Conservation (phyloP, 1,139 yeast species). For the Taiozyma sp. region DNA sequence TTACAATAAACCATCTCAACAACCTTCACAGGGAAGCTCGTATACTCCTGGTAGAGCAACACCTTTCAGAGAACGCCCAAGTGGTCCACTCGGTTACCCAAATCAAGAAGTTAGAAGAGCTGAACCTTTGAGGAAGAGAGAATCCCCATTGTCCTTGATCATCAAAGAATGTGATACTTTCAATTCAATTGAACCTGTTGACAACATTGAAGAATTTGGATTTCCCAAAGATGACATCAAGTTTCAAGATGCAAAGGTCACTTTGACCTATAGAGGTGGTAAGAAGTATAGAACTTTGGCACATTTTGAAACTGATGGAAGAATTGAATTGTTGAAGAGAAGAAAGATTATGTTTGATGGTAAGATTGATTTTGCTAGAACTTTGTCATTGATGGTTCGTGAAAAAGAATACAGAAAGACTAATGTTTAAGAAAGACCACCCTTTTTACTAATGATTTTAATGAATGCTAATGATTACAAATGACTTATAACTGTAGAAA, state of each 20-base stretch:
- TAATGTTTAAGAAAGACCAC: neutral
- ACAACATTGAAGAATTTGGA: neutral
- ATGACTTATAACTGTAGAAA: too few species aligned
- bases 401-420: neutral
- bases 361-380: neutral
- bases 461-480: neutral
- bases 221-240: neutral
- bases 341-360: neutral
- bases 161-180: neutral
- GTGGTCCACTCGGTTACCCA: neutral
- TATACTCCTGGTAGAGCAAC: neutral
- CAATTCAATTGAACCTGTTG: neutral
- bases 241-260: neutral
- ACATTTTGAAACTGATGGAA: neutral
- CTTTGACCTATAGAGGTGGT: neutral
- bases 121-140: conserved; percentile 1
- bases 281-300: neutral
- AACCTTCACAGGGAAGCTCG: neutral
- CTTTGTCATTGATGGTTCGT: neutral
- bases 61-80: neutral
- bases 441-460: neutral
- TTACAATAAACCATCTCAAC: neutral
- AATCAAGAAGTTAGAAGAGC: neutral
- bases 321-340: neutral
- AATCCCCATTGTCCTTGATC: neutral